phyloP scores from a whole-genome alignment of 139 green algal species.

The Picocystis salinarum region DNA sequence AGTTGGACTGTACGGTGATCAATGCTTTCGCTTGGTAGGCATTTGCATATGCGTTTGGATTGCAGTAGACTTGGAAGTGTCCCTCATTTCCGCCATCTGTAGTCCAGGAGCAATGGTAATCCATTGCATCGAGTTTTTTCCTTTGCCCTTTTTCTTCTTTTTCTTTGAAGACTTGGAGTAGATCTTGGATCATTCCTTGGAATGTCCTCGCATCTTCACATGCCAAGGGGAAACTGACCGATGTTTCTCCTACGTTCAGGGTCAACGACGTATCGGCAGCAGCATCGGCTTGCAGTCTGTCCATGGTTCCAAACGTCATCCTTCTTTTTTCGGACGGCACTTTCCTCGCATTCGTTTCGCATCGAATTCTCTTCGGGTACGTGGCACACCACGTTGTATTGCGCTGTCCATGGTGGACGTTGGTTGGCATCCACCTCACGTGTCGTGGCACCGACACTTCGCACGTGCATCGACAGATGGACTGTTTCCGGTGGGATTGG shows the following conservation, averaged over 20 bases:
- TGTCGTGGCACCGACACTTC: no score
- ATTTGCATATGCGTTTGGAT: constrained; percentile 23
- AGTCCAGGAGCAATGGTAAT: constrained; percentile 2
- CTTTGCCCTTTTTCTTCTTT: constrained; percentile 17
- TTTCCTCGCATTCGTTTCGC: no score
- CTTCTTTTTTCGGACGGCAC: no score
- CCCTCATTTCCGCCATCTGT: background rate
- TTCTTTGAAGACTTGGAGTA: constrained; percentile 21
- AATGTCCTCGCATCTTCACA: constrained; percentile 5
- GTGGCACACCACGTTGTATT: no score
- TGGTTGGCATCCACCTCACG: no score
- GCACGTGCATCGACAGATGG: no score
- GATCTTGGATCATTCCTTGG: constrained; percentile 6
- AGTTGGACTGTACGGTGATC: constrained; percentile 13
- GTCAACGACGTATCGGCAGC: constrained; percentile 16
- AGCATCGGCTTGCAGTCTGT: no score
- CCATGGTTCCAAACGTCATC: no score
- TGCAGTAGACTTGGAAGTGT: constrained; percentile 20
- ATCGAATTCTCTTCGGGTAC: no score
- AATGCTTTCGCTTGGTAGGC: constrained; percentile 22
- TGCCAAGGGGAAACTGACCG: constrained; percentile 19
- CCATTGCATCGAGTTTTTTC: constrained; percentile 15
- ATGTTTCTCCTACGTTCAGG: constrained; percentile 18
- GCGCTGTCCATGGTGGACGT: no score
- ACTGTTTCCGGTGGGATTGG: no score